Evolutionary conservation across 2,329 filamentous ascomycete genomes (phyloP), one percentile per base, ranked within the genome.

Genomic region (Aspergillus intermedius): DNA sequence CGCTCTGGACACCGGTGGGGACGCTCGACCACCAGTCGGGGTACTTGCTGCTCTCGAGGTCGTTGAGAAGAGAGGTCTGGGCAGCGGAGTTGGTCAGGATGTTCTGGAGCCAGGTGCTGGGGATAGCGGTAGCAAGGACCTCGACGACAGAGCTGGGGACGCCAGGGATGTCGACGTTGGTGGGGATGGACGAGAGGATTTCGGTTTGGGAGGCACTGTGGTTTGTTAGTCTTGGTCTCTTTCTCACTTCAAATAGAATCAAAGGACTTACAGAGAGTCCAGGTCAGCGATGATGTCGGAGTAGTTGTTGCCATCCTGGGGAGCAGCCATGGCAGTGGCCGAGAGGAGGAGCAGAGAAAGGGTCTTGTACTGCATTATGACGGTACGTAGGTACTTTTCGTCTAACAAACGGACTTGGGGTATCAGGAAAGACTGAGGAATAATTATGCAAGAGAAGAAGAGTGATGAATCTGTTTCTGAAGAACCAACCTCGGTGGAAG

Each of bases 1-100:
- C 63, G 34, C 49, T 58, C 51, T 67, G 59, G 41, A 62, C 60
- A 19, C 53, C 55, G 13, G 50, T 40, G 3, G 62, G 62, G 2
- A 67, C 55, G 9, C 51, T 48, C 23, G 53, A 48, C 40, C 62
- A 66, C 64, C 64, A 65, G 21, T 44, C 45, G 1, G 63, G 60
- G 8, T 50, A 57, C 41, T 58, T 48, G 21, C 61, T 60, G n/a
- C 55, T 48, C 9, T 54, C 35, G 34, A 57, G 50, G 12, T 59
- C 61, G 25, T 49, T 54, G 19, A 53, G 37, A n/a, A 67, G 25
- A 1, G 60, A 59, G 2, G 54, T 56, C 17, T 48, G 49, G 13
- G 51, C 52, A 13, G 50, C 52, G 4, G 49, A 39, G 4, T 56
- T 53, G 44, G 61, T 54, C 7, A 49, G 25, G 8, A 66, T 17